phyloP scores from a whole-genome alignment of 2,329 filamentous ascomycete genomes.

The Aspergillus fumigatiaffinis region DNA sequence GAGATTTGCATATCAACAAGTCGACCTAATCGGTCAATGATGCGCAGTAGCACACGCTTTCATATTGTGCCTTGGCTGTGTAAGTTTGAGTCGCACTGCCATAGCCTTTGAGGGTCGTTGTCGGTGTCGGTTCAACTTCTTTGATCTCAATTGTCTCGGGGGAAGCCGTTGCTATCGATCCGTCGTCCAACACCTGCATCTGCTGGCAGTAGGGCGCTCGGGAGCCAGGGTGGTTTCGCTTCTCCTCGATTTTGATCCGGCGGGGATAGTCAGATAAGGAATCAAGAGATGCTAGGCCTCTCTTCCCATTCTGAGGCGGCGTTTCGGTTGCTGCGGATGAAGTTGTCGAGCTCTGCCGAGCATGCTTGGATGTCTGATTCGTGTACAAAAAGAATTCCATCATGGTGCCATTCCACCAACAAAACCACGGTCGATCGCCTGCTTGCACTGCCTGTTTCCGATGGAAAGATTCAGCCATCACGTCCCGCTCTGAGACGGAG shows the following conservation, averaged over 20 bases:
- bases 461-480: constrained; percentile 20
- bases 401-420: constrained; percentile 64
- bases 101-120: constrained; percentile 26
- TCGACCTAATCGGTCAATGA: constrained; percentile 30
- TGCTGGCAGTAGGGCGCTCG: constrained; percentile 59
- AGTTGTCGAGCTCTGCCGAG: constrained; percentile 13
- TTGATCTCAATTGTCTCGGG: constrained; percentile 30
- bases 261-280: constrained; percentile 46
- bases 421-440: constrained; percentile 66
- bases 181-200: constrained; percentile 56
- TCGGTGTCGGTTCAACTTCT: constrained; percentile 34
- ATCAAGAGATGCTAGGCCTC: constrained; percentile 9
- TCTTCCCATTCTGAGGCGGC: constrained; percentile 12
- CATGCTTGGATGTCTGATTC: constrained; percentile 45
- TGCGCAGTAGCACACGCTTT: constrained; percentile 34
- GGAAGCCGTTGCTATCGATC: constrained; percentile 33
- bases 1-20: constrained; percentile 6
- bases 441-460: constrained; percentile 44
- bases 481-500: constrained; percentile 21
- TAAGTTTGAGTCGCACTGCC: constrained; percentile 29
- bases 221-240: constrained; percentile 46
- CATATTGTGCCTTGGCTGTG: constrained; percentile 32
- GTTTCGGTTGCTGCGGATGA: constrained; percentile 15
- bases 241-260: constrained; percentile 63
- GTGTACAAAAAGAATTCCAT: constrained; percentile 66